Conservation (phyloP, 2,329 filamentous ascomycete genomes). For the Rutstroemia sp. region DNA sequence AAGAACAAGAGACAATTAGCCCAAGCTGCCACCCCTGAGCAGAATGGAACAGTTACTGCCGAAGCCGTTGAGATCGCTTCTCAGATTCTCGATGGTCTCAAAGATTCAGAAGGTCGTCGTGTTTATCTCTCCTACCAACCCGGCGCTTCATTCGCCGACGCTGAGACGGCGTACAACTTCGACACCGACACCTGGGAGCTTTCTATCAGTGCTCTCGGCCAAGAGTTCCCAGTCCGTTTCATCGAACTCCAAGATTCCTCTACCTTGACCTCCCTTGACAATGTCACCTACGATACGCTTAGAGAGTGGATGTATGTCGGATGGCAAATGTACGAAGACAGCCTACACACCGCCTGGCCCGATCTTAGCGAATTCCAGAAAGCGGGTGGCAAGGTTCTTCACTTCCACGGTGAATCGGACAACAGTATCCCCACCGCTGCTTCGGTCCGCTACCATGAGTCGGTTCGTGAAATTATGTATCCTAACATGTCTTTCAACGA, state of each 20-base stretch:
- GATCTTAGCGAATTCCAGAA: conserved; percentile 44
- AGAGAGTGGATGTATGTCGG: conserved; percentile 45
- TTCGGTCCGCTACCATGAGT: conserved; percentile 48
- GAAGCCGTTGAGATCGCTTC: conserved; percentile 30
- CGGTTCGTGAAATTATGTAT: conserved; percentile 44
- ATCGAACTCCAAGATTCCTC: conserved; percentile 33
- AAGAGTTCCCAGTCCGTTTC: conserved; percentile 34
- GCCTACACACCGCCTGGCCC: conserved; percentile 44
- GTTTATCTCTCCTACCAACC: conserved; percentile 23
- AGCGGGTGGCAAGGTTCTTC: conserved; percentile 47
- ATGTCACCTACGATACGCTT: conserved; percentile 48
- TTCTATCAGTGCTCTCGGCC: conserved; percentile 28
- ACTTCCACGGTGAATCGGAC: conserved; percentile 52
- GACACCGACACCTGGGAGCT: too few relatives aligned
- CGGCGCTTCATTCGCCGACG: too few relatives aligned
- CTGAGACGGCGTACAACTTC: too few relatives aligned
- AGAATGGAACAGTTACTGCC: conserved; percentile 19
- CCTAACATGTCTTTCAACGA: conserved; percentile 33
- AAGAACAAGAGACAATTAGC: not conserved
- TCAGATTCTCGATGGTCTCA: conserved; percentile 30
- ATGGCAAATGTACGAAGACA: conserved; percentile 41
- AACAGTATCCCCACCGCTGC: conserved; percentile 43
- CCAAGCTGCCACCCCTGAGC: conserved; percentile 13
- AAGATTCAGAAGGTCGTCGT: conserved; percentile 29
- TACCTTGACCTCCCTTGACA: conserved; percentile 35